Conservation (phyloP, 1,284 basidiomycete genomes). For the Vanrija pseudolonga region DNA sequence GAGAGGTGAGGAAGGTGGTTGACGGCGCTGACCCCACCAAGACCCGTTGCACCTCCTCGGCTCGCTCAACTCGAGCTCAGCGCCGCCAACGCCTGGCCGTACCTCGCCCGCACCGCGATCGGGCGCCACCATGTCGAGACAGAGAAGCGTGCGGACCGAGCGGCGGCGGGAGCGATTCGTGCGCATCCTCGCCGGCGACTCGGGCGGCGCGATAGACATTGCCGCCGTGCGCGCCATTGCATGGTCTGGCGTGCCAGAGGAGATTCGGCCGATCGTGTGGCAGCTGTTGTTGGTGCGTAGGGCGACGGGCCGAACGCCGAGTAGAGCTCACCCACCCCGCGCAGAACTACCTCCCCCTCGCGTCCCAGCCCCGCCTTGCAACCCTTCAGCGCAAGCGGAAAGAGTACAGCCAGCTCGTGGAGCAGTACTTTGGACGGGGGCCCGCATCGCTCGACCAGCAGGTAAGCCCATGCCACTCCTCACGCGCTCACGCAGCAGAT, state of each 20-base stretch:
- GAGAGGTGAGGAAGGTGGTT: slow-evolving; percentile 53
- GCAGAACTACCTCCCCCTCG: slow-evolving; percentile 87
- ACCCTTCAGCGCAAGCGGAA: slow-evolving; percentile 83
- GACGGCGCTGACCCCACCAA: slow-evolving; percentile 31
- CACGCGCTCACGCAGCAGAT: slow-evolving; percentile 54
- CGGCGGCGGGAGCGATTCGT: slow-evolving; percentile 44
- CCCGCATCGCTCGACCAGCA: slow-evolving; percentile 76
- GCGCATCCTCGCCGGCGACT: slow-evolving; percentile 35
- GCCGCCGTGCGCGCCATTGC: slow-evolving; percentile 76
- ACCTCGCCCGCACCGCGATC: not conserved
- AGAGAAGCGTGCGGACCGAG: slow-evolving; percentile 57
- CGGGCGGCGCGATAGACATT: slow-evolving; percentile 26
- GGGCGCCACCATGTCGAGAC: slow-evolving; percentile 54
- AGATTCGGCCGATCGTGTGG: slow-evolving; percentile 90
- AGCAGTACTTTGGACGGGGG: slow-evolving; percentile 84
- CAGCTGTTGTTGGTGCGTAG: slow-evolving; percentile 78
- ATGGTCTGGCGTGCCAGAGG: slow-evolving; percentile 91
- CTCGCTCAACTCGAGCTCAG: slow-evolving; percentile 20
- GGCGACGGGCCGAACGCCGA: not conserved
- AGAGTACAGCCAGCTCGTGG: slow-evolving; percentile 85
- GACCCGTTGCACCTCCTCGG: slow-evolving; percentile 56
- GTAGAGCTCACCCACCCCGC: not conserved
- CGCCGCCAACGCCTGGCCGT: slow-evolving; percentile 1
- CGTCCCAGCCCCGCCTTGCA: slow-evolving; percentile 65
- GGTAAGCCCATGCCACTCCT: slow-evolving; percentile 18